Base-by-base conservation (phyloP, 108 stramenopile genomes). In the Mayamaea pseudoterrestris region DNA sequence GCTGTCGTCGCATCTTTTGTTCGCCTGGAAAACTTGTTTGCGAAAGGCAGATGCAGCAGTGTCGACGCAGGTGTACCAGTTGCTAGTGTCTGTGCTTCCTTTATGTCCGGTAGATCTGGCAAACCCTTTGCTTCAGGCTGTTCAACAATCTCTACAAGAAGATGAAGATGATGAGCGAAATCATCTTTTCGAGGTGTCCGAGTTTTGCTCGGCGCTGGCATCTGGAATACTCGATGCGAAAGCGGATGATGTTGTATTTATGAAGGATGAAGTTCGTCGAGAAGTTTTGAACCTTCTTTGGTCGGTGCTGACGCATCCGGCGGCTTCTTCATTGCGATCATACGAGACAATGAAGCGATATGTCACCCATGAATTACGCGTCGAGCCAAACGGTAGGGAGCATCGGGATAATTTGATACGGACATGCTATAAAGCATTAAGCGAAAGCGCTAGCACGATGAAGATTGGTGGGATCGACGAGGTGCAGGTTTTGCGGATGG, bases 11-110 rank as follows among this genome's bases (percentile, higher is more conserved):
- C 84, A 92, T 51, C 67, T 92, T 4, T 39, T 74, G 7, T 47
- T 84, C 27, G 85, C 90, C 11, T 92, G 90, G 90, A 83, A 78
- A 50, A 87, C 82, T 7, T 92, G 82, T 49, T 73, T 62, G 7
- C 66, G 71, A 26, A 83, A 81, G 30, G 58, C 74, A 1, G 90
- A 87, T 47, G 69, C 79, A 1, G 85, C 84, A 6, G 83, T 87
- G 6, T 79, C 90, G 1, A 61, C 78, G 1, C 76, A 92, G 47
- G 69, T 92, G 7, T 80, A 81, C 49, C 76, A 85, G 35, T 50
- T 91, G 2, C 65, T 86, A 11, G 82, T 87, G 3, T 74, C 80
- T 5, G 85, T 92, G 35, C 63, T 92, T 6, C 83, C 83, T 17
- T 75, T 77, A 0, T 70, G 87, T 16, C 68, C 85, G 20, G 62